Evolutionary conservation across 306 rosid genomes (phyloP), one percentile per base, ranked within the genome.

Genomic region (Pueraria montana): DNA sequence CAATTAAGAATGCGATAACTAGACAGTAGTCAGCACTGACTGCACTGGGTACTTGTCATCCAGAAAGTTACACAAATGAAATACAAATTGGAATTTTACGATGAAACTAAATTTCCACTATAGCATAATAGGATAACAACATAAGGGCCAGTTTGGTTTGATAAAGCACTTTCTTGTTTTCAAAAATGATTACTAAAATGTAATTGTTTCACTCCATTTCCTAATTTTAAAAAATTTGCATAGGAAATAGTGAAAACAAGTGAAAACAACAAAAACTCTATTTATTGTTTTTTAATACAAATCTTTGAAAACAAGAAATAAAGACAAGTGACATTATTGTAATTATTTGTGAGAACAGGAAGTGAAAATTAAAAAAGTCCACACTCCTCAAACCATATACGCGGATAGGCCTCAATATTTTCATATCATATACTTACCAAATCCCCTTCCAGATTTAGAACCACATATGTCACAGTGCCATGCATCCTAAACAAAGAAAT

Each of bases 391-490:
- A 45, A 13, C 18, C 38, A 69, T 11, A 68, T 34, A 5, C 7
- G 40, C 40, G 5, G 40, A 34, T 34, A 34, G 8, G 8, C 40
- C 40, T 34, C 40, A 34, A 34, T 34, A 34, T 34, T 34, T 34
- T 34, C 40, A 34, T 34, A 34, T 34, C 40, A 34, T 34, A 34
- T 75, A 79, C 95, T 90, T 89, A 96, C 99, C 97, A 87, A 96
- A 96, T 43, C 99, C 99, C 89, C 92, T 89, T 89, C 99, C 99
- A 80, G 99, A 96, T 90, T 94, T 96, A 36, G 95, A 89, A 64
- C 95, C 95, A 48, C 99, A 96, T 58, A 96, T 87, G 84, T 91
- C 99, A 32, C 99, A 96, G 6, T 91, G 99, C 98, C 99, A 96
- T 20, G 97, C 95, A 88, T 91, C 97, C 99, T 96, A 87, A 71